A percentile compares a stretch with the other conserved stretches of the same genome.
Conservation (phyloP, 179 eudicot species). For the Pouteria campechiana region DNA sequence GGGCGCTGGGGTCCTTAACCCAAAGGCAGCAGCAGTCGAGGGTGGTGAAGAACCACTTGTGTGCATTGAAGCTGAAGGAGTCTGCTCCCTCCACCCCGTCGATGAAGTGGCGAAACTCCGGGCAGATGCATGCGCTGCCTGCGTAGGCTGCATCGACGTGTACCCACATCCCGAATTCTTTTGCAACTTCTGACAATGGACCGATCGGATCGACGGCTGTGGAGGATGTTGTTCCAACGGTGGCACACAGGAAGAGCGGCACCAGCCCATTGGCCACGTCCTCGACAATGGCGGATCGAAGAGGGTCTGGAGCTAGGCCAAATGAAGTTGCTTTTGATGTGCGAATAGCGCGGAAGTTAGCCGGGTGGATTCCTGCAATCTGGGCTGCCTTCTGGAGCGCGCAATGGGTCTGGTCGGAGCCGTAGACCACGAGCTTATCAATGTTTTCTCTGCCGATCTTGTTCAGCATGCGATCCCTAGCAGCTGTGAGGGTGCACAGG, state of each 20-base stretch:
- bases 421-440: slow-evolving; percentile 19
- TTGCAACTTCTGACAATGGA: slow-evolving; percentile 6
- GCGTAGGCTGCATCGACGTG: slow-evolving; percentile 31
- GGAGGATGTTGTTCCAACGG: slow-evolving; percentile 22
- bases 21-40: slow-evolving; percentile 24
- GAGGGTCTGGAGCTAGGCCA: slow-evolving; percentile 6
- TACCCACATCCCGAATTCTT: slow-evolving; percentile 20
- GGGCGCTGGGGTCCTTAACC: slow-evolving; percentile 13
- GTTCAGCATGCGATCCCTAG: slow-evolving; percentile 10
- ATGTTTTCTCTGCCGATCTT: slow-evolving; percentile 9
- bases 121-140: slow-evolving; percentile 32
- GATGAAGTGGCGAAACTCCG: slow-evolving; percentile 19
- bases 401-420: slow-evolving; percentile 24
- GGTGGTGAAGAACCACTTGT: slow-evolving; percentile 31
- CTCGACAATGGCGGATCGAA: slow-evolving; percentile 3
- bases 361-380: slow-evolving; percentile 21
- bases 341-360: slow-evolving; percentile 12
- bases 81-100: slow-evolving; percentile 20
- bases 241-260: slow-evolving; percentile 25
- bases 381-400: slow-evolving; percentile 20
- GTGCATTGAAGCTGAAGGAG: slow-evolving; percentile 22
- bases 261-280: slow-evolving; percentile 17
- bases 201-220: slow-evolving; percentile 18
- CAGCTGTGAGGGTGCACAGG: slow-evolving; percentile 16
- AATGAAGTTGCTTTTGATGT: not conserved